A percentile compares a stretch with the other conserved stretches of the same genome.
Evolutionary conservation across 805 yeast genomes (phyloP).

Genomic region (Candida railenensis): DNA sequence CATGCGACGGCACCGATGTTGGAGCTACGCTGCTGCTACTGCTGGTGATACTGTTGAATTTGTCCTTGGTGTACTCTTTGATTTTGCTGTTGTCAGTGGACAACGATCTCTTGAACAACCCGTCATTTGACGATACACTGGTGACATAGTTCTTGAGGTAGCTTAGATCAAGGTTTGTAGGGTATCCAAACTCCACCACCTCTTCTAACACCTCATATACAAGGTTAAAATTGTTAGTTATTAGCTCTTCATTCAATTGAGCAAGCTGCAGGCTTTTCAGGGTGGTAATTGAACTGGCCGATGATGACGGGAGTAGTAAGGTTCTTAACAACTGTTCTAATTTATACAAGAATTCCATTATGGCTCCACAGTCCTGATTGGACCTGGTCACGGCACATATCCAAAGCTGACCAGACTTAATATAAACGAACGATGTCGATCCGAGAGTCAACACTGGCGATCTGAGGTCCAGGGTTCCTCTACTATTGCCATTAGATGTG

Average conservation of each 20-base stretch:
- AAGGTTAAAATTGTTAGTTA: constrained; percentile 64
- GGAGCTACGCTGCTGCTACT: constrained; percentile 3
- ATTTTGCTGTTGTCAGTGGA: constrained; percentile 4
- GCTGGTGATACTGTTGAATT: background rate
- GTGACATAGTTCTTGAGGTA: constrained; percentile 8
- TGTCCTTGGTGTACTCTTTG: background rate
- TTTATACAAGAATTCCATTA: constrained; percentile 75
- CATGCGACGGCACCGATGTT: constrained; percentile 11
- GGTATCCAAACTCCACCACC: constrained; percentile 74
- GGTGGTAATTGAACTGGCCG: constrained; percentile 5
- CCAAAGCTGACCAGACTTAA: constrained; percentile 64
- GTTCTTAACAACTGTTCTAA: constrained; percentile 52
- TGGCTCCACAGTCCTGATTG: constrained; percentile 78
- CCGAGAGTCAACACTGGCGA: constrained; percentile 73
- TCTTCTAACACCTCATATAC: constrained; percentile 81
- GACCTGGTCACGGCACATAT: constrained; percentile 86
- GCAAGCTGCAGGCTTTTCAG: background rate
- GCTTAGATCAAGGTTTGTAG: constrained; percentile 59
- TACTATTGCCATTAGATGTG: constrained; percentile 27
- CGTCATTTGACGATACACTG: constrained; percentile 2
- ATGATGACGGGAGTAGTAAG: constrained; percentile 15
- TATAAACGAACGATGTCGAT: constrained; percentile 85
- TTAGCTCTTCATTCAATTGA: constrained; percentile 22
- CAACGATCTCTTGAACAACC: constrained; percentile 1
- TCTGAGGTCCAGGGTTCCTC: constrained; percentile 21